Evolutionary conservation across 2,329 filamentous ascomycete genomes (phyloP), one percentile per base, ranked within the genome.

Genomic region (Aspergillus fructus): DNA sequence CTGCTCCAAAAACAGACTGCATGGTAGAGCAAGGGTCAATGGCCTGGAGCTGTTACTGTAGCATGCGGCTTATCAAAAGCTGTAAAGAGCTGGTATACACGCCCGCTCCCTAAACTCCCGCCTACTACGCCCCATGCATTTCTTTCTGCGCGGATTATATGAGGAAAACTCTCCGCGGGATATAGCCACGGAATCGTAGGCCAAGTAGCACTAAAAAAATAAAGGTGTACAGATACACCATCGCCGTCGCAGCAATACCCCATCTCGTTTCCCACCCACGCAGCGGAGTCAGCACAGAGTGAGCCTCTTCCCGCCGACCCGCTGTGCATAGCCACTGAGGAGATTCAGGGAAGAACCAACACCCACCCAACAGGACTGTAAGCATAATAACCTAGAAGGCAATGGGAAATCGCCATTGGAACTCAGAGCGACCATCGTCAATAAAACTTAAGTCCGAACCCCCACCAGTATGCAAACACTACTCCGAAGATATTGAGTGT

Each of bases 271-370:
- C 4, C 27, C 8, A 30, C 27, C 27, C 27, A 9, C 27, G 9
- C 27, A 30, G 11, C 27, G 9, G 27, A 30, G 27, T 30, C 8
- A 30, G 27, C 27, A 30, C 27, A 30, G 82, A 86, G 24, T 79
- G 79, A 0, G 86, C 87, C 67, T 90, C 88, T 0, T 88, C 82
- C 11, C 84, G 76, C 0, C 86, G 80, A 0, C 84, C 86, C 5
- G 80, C 80, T 64, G 88, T 89, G 60, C 81, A 79, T 0, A 89
- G 80, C 64, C 66, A 69, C 19, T 66, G 61, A 30, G 66, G 86
- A 0, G 84, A 86, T 60, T 90, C 87, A 0, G 86, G 87, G 68
- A 89, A 85, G 71, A 86, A 82, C 79, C 83, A 84, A 34, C 86
- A 79, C 3, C 77, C 65, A 1, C 62, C 65, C 48, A 88, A 73